These are phyloP conservation scores for Daldinia childiae DNA, from an alignment of 495 filamentous ascomycete genomes.

Conservation along the genomic window DNA sequence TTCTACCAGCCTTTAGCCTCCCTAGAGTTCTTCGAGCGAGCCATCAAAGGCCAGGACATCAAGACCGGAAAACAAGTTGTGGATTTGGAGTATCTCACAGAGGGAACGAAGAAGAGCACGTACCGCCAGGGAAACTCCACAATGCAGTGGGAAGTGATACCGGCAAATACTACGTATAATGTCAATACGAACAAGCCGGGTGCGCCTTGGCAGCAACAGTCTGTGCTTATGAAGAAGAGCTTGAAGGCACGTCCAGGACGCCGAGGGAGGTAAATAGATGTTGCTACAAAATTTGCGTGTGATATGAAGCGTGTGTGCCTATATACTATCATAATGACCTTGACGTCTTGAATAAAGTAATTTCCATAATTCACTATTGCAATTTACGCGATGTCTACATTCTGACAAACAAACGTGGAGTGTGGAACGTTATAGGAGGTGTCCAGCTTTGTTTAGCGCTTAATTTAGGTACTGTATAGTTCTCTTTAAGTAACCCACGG, in stretches of 20 bases:
- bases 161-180: slow-evolving; percentile 64
- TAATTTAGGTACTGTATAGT: too few relatives aligned
- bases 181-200: slow-evolving; percentile 59
- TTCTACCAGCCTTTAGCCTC: slow-evolving; percentile 74
- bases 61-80: slow-evolving; percentile 63
- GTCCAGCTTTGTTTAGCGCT: too few relatives aligned
- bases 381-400: background rate
- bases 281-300: background rate
- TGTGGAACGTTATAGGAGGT: too few relatives aligned
- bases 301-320: background rate
- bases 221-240: slow-evolving; percentile 40
- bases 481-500: background rate
- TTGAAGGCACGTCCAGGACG: slow-evolving; percentile 15
- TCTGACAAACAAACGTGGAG: too few relatives aligned
- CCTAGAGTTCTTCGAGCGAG: slow-evolving; percentile 67
- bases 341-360: background rate
- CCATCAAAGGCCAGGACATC: slow-evolving; percentile 65
- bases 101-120: slow-evolving; percentile 60
- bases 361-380: background rate
- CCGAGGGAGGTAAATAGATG: background rate
- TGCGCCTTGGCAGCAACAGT: slow-evolving; percentile 35
- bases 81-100: slow-evolving; percentile 54
- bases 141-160: slow-evolving; percentile 60
- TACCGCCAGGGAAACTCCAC: slow-evolving; percentile 68
- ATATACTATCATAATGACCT: background rate